Percentiles rank a stretch among this genome's conserved stretches.
Evolutionary conservation across 768 basidiomycete genomes (phyloP).

Genomic region (Kwoniella bestiolae): DNA sequence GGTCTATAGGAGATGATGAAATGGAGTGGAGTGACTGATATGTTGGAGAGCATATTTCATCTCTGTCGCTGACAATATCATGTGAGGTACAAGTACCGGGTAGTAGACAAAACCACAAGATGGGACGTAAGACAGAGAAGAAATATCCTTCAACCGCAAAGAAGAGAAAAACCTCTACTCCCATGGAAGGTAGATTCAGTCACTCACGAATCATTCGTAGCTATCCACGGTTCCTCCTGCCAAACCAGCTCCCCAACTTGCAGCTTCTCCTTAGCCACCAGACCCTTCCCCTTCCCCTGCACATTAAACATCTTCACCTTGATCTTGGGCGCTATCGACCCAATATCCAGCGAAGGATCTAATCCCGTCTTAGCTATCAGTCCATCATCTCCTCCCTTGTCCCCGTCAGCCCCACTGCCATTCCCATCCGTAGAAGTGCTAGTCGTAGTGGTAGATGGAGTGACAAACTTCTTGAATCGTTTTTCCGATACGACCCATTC

Average conservation of each 20-base stretch:
- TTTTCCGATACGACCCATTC: constrained; percentile 84
- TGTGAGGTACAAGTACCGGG: too few species aligned
- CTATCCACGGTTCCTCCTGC: constrained; percentile 66
- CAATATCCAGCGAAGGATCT: constrained; percentile 68
- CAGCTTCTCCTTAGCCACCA: constrained; percentile 73
- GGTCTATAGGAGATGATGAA: too few species aligned
- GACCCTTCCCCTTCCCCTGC: constrained; percentile 76
- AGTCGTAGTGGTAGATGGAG: constrained; percentile 62
- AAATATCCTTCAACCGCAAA: too few species aligned
- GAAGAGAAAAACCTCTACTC: too few species aligned
- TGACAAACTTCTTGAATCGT: constrained; percentile 65
- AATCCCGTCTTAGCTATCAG: constrained; percentile 66
- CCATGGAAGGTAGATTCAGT: too few species aligned
- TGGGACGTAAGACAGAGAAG: too few species aligned
- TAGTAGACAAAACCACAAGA: too few species aligned
- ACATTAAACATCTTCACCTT: constrained; percentile 69
- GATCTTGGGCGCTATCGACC: constrained; percentile 68
- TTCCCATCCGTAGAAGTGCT: constrained; percentile 27
- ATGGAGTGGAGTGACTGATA: too few species aligned
- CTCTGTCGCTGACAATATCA: too few species aligned
- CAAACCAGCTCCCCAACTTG: constrained; percentile 75
- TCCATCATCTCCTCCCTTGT: constrained; percentile 22
- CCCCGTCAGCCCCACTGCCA: neutral
- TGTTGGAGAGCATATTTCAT: neutral
- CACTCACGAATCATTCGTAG: constrained; percentile 46